A percentile compares a stretch with the other conserved stretches of the same genome.
Conservation (phyloP, 495 filamentous ascomycete genomes). For the Tuber microsphaerosporum region DNA sequence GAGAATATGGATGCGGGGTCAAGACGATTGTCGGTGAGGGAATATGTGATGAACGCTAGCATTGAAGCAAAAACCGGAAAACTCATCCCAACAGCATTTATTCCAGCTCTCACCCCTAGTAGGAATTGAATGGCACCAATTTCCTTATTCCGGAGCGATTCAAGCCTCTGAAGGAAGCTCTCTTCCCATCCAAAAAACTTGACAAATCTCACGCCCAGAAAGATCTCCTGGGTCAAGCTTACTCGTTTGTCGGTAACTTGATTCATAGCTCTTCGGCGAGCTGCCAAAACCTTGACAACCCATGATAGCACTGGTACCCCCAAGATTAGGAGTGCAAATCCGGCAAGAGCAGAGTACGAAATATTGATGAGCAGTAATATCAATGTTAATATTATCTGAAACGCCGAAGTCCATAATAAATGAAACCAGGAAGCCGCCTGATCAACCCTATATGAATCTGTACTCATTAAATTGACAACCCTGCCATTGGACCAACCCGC, state of each 20-base stretch:
- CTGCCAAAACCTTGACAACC: conserved; percentile 65
- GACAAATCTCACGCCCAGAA: conserved; percentile 85
- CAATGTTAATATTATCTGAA: conserved; percentile 69
- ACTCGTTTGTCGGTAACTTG: conserved; percentile 88
- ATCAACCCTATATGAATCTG: conserved; percentile 85
- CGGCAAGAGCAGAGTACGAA: conserved; percentile 78
- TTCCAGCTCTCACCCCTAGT: conserved; percentile 71
- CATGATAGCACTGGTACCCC: conserved; percentile 66
- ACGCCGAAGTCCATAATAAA: conserved; percentile 76
- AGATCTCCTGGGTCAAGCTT: conserved; percentile 82
- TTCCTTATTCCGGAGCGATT: conserved; percentile 63
- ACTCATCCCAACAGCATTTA: conserved; percentile 69
- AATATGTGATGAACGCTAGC: conserved; percentile 89
- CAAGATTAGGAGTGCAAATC: conserved; percentile 73
- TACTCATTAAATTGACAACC: conserved; percentile 85
- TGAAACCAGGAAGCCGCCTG: conserved; percentile 81
- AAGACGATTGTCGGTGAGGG: conserved; percentile 63
- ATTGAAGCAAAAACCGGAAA: conserved; percentile 89
- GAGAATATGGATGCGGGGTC: conserved; percentile 78
- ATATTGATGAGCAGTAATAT: conserved; percentile 75
- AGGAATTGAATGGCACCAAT: conserved; percentile 72
- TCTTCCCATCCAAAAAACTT: conserved; percentile 95
- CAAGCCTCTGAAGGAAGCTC: conserved; percentile 70
- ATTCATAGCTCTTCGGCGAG: conserved; percentile 68
- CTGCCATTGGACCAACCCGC: conserved; percentile 80